Evolutionary conservation across 352 stramenopile genomes (phyloP), one percentile per base, ranked within the genome.

Genomic region (Stramenopiles sp.): DNA sequence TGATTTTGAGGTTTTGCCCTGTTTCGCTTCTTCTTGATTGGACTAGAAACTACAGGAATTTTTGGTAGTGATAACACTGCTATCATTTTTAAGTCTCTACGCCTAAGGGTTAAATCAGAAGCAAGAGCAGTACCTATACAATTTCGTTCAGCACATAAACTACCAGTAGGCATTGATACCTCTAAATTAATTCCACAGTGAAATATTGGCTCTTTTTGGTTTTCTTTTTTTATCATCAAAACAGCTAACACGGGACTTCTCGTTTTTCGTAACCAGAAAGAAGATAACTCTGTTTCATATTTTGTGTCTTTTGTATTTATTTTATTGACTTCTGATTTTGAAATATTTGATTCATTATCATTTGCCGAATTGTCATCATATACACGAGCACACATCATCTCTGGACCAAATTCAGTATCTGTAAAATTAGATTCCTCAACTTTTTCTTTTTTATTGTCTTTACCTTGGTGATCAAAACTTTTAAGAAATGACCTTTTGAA

Each of bases 231-330:
- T 23, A 95, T 75, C 4, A 94, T 50, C 43, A 97, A 55, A 23
- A 97, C 76, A 0, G 81, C 76, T 29, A 97, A 59, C 34, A 97
- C 84, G 28, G 77, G 75, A 46, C 95, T 94, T 32, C 70, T 69
- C 1, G 76, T 88, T 61, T 97, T 96, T 38, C 84, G 68, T 42
- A 96, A 56, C 84, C 84, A 97, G 48, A 97, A 97, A 23, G 48
- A 60, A 17, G 53, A 55, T 36, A 97, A 59, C 26, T 32, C 26
- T 10, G 10, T 10, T 15, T 32, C 26, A n/a, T n/a, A n/a, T n/a
- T n/a, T n/a, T n/a, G n/a, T n/a, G n/a, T n/a, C n/a, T n/a, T n/a
- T n/a, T n/a, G n/a, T n/a, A n/a, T n/a, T n/a, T n/a, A n/a, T n/a
- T n/a, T n/a, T n/a, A n/a, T n/a, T n/a, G n/a, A n/a, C n/a, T n/a